These are phyloP conservation scores for Isochrysis galbana DNA, from an alignment of 78 protist genomes.

Conservation along the genomic window DNA sequence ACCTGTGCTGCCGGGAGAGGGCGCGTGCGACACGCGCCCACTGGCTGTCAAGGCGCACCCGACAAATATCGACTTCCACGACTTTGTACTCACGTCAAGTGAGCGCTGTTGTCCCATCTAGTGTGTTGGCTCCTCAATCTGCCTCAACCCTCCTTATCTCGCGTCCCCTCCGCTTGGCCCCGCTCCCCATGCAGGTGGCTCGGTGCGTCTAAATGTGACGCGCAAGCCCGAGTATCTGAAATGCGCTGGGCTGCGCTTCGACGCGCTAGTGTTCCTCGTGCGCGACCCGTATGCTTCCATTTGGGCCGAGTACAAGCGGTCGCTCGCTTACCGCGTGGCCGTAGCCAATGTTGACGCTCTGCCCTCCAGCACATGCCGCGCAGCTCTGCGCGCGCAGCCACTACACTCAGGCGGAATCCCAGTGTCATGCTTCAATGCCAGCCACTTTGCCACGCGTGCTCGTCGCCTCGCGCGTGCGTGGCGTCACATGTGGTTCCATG, in stretches of 20 bases:
- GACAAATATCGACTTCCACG: background rate
- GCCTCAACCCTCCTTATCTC: too few relatives aligned
- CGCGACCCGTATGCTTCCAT: background rate
- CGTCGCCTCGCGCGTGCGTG: background rate
- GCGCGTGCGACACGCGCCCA: background rate
- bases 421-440: background rate
- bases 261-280: background rate
- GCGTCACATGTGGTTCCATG: background rate
- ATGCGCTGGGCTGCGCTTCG: background rate
- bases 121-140: too few relatives aligned
- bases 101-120: background rate
- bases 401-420: background rate
- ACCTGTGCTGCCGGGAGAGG: background rate
- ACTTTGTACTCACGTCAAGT: background rate
- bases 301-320: slow-evolving; percentile 4
- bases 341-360: background rate
- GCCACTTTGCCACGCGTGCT: background rate
- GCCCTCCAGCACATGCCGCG: background rate
- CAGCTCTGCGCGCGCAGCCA: background rate
- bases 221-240: background rate
- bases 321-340: background rate
- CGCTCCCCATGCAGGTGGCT: background rate
- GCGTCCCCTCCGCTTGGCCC: too few relatives aligned
- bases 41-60: slow-evolving; percentile 2
- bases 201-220: background rate